Conservation (phyloP, 805 yeast species). For the Wickerhamiella musiphila region DNA sequence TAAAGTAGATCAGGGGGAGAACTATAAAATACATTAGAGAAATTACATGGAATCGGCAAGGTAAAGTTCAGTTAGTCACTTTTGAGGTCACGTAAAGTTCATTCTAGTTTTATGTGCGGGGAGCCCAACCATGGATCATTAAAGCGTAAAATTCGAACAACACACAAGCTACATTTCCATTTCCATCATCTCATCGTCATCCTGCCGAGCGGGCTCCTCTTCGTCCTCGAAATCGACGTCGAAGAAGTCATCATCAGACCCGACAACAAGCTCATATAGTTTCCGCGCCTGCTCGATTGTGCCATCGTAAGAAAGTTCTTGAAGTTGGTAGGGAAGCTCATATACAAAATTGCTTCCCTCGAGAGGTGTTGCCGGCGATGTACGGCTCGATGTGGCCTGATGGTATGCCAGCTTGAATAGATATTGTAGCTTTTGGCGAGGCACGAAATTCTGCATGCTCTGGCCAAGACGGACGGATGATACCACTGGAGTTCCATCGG, state of each 20-base stretch:
- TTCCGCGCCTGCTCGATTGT: slow-evolving; percentile 64
- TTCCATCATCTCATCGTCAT: slow-evolving; percentile 19
- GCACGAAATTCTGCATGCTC: slow-evolving; percentile 68
- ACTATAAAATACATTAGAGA: too few species aligned
- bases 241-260: slow-evolving; percentile 89
- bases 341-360: slow-evolving; percentile 19
- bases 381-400: slow-evolving; percentile 24
- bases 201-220: slow-evolving; percentile 25
- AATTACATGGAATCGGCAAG: too few species aligned
- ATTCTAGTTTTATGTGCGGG: too few species aligned
- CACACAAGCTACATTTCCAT: slow-evolving; percentile 13
- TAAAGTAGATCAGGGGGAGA: too few species aligned
- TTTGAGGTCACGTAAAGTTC: too few species aligned
- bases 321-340: slow-evolving; percentile 47
- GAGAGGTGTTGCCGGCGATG: slow-evolving; percentile 9
- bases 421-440: slow-evolving; percentile 51
- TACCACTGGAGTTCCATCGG: slow-evolving; percentile 50
- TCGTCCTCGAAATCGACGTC: slow-evolving; percentile 89
- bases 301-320: slow-evolving; percentile 86
- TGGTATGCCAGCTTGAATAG: slow-evolving; percentile 44
- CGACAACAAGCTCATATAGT: slow-evolving; percentile 64
- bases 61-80: too few species aligned
- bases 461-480: slow-evolving; percentile 77
- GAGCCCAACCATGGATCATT: too few species aligned
- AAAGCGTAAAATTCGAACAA: too few species aligned